Evolutionary conservation across 495 filamentous ascomycete genomes (phyloP).

Genomic region (Baudoinia panamericana): DNA sequence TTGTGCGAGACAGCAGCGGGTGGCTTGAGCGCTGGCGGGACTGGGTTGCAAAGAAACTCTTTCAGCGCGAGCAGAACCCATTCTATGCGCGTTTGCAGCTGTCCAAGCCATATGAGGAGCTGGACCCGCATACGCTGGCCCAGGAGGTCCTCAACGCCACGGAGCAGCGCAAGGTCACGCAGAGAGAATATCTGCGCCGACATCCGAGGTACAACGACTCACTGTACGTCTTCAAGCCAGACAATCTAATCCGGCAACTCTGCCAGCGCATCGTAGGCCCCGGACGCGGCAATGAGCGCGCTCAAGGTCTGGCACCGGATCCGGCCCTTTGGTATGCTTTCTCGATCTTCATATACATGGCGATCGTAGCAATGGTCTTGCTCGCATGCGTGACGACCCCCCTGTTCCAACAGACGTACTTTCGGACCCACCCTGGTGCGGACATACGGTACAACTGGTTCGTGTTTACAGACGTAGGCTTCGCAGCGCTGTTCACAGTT

Average conservation of each 20-base stretch:
- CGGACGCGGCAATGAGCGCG: slow-evolving; percentile 69
- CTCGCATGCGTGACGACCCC: slow-evolving; percentile 92
- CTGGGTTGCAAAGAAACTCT: slow-evolving; percentile 7
- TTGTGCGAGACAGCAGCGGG: slow-evolving; percentile 7
- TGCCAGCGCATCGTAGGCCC: slow-evolving; percentile 90
- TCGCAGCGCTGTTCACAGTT: slow-evolving; percentile 73
- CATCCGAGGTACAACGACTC: slow-evolving; percentile 90
- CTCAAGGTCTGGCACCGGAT: slow-evolving; percentile 76
- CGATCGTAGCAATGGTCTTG: slow-evolving; percentile 93
- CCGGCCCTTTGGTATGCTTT: slow-evolving; percentile 83
- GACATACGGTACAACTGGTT: slow-evolving; percentile 63
- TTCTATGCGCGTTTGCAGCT: slow-evolving; percentile 81
- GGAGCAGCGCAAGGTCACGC: slow-evolving; percentile 67
- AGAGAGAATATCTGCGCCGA: slow-evolving; percentile 74
- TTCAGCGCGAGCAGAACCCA: slow-evolving; percentile 68
- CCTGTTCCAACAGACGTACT: slow-evolving; percentile 79
- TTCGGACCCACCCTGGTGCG: slow-evolving; percentile 40
- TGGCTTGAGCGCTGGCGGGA: slow-evolving; percentile 3
- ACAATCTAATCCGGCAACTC: slow-evolving; percentile 59
- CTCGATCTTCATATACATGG: slow-evolving; percentile 83
- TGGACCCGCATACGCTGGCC: slow-evolving; percentile 78
- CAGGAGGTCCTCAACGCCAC: slow-evolving; percentile 75
- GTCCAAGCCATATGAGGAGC: slow-evolving; percentile 53
- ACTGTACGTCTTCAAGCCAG: slow-evolving; percentile 70
- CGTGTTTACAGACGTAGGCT: slow-evolving; percentile 77